Evolutionary conservation across 2,329 filamentous ascomycete genomes (phyloP), one percentile per base, ranked within the genome.

Genomic region (Grosmannia huntii): DNA sequence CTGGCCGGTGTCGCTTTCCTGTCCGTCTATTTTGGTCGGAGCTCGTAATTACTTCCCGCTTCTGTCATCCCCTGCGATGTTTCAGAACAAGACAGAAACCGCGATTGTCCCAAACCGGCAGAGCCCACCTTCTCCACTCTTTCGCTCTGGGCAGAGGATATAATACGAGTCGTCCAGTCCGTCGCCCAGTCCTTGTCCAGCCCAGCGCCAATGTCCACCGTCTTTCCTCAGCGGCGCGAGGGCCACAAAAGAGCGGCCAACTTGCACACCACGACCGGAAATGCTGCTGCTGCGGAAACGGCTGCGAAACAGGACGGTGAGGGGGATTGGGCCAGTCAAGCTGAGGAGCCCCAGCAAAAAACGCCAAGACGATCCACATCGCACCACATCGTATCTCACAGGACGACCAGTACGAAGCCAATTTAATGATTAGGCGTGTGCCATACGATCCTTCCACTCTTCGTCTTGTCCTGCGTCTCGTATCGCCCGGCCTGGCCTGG

Each of bases 71-170:
- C 46, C 59, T 60, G 59, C 58, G 46, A 38, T 59, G 62, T 63
- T 63, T 63, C 62, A 63, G 60, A 55, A 58, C 48, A 44, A 59
- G 60, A 62, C 59, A 56, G 55, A 12, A 54, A 56, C 60, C 33
- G 52, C 60, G 55, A 62, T 58, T 52, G 56, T 48, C 54, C 58
- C 49, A n/a, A 57, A 44, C 36, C 46, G 46, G 33, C 27, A n/a
- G 51, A 53, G 53, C 59, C 56, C 57, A 54, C 59, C 56, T 44
- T 14, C 57, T 46, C 57, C 55, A 57, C 56, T 54, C 56, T 58
- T 51, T 38, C 14, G 44, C 28, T 44, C 41, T n/a, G 33, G 23
- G 50, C 31, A 31, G n/a, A n/a, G 11, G 50, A 46, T n/a, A 21
- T 46, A 49, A 23, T 49, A n/a, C 41, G 19, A 46, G 46, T 25